Evolutionary conservation across 1,284 basidiomycete genomes (phyloP), one percentile per base, ranked within the genome.

Genomic region (Rhodotorula sp.): DNA sequence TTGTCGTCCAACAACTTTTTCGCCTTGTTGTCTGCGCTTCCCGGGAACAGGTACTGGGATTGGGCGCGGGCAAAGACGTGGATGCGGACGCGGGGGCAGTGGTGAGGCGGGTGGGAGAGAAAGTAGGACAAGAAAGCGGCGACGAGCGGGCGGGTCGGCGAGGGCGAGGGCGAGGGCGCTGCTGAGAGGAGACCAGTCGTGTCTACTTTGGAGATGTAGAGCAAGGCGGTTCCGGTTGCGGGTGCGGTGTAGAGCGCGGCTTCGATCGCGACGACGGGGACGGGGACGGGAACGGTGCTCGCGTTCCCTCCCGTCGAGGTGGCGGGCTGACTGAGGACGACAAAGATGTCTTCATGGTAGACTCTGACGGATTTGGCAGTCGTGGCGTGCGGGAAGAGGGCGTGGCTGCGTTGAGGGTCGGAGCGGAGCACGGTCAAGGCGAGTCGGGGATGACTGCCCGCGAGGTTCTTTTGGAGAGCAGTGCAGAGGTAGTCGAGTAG

Each of bases 181-280:
- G 66, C 52, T 14, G 43, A 29, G 29, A 89, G 85, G 56, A 78
- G 92, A 0, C 95, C 95, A 0, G 93, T 93, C 20, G 93, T 89
- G 81, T 98, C 97, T 67, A 97, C 88, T 82, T 99, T 99, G 63
- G 92, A 91, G 60, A 98, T 86, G 82, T 98, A 97, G 31, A 99
- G 83, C 49, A 99, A 86, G 2, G 88, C 88, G 67, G 86, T 87
- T 3, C 85, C 86, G 3, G 90, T 89, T 3, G 86, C 78, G 6
- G 90, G 90, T 62, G 91, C 79, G 58, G 88, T 87, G 84, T 93
- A 97, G 47, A 97, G 83, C 67, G 85, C 87, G 0, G 89, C 91
- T 79, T 96, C 93, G 73, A 98, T 86, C 2, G 90, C 96, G 12
- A 89, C 86, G 43, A 92, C 87, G 57, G 23, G 91, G 82, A 59